Evolutionary conservation across 768 basidiomycete genomes (phyloP), one percentile per base, ranked within the genome.

Genomic region (Trametes maxima): DNA sequence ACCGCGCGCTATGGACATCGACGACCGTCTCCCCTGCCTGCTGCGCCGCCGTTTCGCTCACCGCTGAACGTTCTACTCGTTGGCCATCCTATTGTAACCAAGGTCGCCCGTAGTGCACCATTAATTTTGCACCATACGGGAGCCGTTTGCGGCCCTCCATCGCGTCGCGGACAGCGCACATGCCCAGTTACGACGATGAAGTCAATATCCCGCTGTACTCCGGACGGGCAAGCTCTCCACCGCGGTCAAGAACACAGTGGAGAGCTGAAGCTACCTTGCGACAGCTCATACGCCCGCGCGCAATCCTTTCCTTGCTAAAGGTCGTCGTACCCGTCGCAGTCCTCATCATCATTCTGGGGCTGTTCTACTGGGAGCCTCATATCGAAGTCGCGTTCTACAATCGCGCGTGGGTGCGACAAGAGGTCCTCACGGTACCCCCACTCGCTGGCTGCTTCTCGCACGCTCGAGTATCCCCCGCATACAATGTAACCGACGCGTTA

Each of bases 351-450:
- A 56, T 86, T 25, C 62, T 85, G 25, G 67, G 82, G n/a, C 74
- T 86, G 51, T 80, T 83, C 68, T 68, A 86, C 46, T 90, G 89
- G 74, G 90, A 96, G 74, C 84, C 92, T 3, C 94, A 97, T 74
- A 76, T 97, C 68, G 95, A 97, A 74, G 75, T 95, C 43, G 79
- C 88, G 24, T 84, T 94, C 68, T 95, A 93, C 75, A 79, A 81
- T 35, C 83, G 89, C 25, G 77, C 78, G 42, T 97, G 95, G 92
- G 79, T 95, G 48, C 76, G 81, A 42, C 72, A 77, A 43, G 89
- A 94, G 66, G 83, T 96, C n/a, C 78, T 84, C n/a, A 74, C 81
- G 11, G 72, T 90, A 5, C 75, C 76, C 5, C 86, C 87, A 0
- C 79, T 94, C 16, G 73, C 85, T 1, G 90, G 89, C 2, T 97